phyloP scores from a whole-genome alignment of 805 yeast species.

The Ogataea haglerorum region DNA sequence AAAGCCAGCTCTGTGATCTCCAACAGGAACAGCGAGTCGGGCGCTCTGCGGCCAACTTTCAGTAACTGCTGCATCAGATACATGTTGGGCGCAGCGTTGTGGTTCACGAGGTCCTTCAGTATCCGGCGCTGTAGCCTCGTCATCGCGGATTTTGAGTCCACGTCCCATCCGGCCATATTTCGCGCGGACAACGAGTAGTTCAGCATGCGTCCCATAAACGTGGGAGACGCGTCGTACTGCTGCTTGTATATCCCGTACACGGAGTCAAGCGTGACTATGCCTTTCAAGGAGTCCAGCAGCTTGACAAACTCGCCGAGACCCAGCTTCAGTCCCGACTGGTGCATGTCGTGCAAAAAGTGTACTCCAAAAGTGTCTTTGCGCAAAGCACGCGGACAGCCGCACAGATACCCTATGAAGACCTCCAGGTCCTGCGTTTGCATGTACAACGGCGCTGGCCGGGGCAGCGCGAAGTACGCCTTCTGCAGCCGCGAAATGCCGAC shows the following conservation, averaged over 20 bases:
- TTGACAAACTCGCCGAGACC: slow-evolving; percentile 9
- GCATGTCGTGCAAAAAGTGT: slow-evolving; percentile 9
- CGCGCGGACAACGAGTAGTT: not conserved
- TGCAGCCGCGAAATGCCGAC: not conserved
- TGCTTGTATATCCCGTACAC: not conserved
- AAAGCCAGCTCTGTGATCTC: slow-evolving; percentile 11
- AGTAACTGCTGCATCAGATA: slow-evolving; percentile 4
- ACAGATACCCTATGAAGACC: slow-evolving; percentile 2
- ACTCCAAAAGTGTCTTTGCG: slow-evolving; percentile 4
- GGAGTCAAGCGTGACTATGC: not conserved
- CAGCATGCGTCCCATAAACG: not conserved
- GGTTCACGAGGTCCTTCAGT: slow-evolving; percentile 1
- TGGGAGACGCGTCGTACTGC: not conserved
- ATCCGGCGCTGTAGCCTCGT: slow-evolving; percentile 36
- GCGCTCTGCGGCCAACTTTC: slow-evolving; percentile 4
- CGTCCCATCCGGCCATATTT: not conserved
- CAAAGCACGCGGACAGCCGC: not conserved
- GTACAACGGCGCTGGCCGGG: slow-evolving; percentile 11
- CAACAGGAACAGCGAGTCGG: slow-evolving; percentile 4
- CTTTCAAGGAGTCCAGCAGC: slow-evolving; percentile 24
- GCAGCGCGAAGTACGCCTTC: slow-evolving; percentile 6
- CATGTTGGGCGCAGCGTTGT: slow-evolving; percentile 3
- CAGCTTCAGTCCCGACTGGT: slow-evolving; percentile 8
- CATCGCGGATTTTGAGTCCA: not conserved
- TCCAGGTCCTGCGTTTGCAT: slow-evolving; percentile 10